phyloP scores from a whole-genome alignment of 257 asterid species.

The Salvia splendens region DNA sequence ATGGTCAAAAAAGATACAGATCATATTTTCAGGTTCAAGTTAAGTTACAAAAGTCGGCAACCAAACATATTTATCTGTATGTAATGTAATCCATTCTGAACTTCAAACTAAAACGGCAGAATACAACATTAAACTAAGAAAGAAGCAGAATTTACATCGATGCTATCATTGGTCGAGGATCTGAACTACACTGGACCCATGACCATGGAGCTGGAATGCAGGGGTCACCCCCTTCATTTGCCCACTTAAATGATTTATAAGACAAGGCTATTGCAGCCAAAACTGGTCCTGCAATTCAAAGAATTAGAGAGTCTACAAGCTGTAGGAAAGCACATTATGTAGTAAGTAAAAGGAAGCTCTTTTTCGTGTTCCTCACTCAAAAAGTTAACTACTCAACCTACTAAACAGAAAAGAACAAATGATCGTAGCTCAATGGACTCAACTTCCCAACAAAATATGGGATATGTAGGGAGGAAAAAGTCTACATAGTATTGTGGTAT shows the following conservation, averaged over 20 bases:
- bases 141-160: constrained; percentile 55
- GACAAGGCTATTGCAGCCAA: constrained; percentile 51
- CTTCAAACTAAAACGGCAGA: constrained; percentile 9
- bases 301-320: constrained; percentile 25
- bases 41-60: constrained; percentile 1
- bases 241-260: constrained; percentile 67
- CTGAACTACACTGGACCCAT: constrained; percentile 83
- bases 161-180: constrained; percentile 71
- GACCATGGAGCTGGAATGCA: constrained; percentile 96
- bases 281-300: constrained; percentile 59
- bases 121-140: constrained; percentile 4
- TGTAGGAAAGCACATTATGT: constrained; percentile 16
- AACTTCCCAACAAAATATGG: constrained; percentile 5
- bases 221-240: constrained; percentile 94
- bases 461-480: not conserved
- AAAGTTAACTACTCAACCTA: constrained; percentile 9
- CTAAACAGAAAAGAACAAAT: not conserved
- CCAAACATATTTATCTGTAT: constrained; percentile 12
- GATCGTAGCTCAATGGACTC: not conserved
- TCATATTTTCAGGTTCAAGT: constrained; percentile 24
- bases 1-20: constrained; percentile 1
- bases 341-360: constrained; percentile 8
- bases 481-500: not conserved
- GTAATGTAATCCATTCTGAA: not conserved
- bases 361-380: not conserved